Percentiles rank a stretch among this genome's conserved stretches.
These are phyloP conservation scores for Phylloporus sp. DNA, from an alignment of 768 basidiomycete genomes.

Conservation along the genomic window DNA sequence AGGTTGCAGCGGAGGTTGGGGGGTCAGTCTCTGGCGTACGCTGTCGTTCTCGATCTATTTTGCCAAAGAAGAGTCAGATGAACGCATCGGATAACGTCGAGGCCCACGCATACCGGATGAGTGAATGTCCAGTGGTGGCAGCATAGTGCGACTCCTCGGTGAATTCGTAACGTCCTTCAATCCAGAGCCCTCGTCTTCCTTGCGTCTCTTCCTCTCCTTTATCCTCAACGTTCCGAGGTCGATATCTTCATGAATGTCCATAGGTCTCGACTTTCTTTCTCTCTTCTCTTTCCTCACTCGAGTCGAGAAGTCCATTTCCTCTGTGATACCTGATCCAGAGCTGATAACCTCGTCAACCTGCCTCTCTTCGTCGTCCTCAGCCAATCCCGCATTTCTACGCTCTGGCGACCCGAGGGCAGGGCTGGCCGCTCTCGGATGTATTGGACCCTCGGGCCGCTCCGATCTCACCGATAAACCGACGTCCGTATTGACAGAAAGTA, in stretches of 20 bases:
- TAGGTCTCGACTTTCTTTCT: conserved; percentile 25
- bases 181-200: conserved; percentile 33
- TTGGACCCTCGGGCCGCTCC: conserved; percentile 28
- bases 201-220: conserved; percentile 40
- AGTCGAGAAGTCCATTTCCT: conserved; percentile 15
- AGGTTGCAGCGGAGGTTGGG: conserved; percentile 34
- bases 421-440: conserved; percentile 54
- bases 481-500: conserved; percentile 42
- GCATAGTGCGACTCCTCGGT: conserved; percentile 34
- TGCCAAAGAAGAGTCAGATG: conserved; percentile 14
- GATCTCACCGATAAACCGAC: conserved; percentile 26
- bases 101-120: conserved; percentile 30
- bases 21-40: conserved; percentile 34
- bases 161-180: conserved; percentile 66
- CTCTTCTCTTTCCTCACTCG: conserved; percentile 43
- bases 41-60: conserved; percentile 34
- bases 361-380: conserved; percentile 54
- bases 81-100: background rate
- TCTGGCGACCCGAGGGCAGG: conserved; percentile 64
- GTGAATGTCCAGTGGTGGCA: conserved; percentile 35
- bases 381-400: conserved; percentile 49
- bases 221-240: conserved; percentile 24
- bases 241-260: conserved; percentile 21
- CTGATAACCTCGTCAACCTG: conserved; percentile 29
- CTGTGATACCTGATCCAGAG: conserved; percentile 10